These are phyloP conservation scores for Diaporthe aspalathi DNA, from an alignment of 2,329 filamentous ascomycete genomes.

Conservation along the genomic window DNA sequence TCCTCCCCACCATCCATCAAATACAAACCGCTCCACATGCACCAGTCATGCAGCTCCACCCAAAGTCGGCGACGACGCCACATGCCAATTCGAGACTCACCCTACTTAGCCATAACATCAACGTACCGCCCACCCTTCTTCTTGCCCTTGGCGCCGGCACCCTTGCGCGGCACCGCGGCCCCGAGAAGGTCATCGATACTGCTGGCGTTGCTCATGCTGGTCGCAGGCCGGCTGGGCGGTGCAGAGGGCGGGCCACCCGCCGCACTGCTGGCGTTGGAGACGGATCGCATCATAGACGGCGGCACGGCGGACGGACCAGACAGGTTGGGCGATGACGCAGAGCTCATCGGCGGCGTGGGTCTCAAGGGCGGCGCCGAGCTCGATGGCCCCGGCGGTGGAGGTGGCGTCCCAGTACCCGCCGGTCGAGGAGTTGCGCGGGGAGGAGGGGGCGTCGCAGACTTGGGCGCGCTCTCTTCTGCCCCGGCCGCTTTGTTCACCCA, in stretches of 20 bases:
- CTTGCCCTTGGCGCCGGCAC: slow-evolving; percentile 74
- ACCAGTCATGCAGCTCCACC: not conserved
- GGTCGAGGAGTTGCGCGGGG: slow-evolving; percentile 72
- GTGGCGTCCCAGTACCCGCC: slow-evolving; percentile 59
- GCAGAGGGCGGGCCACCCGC: slow-evolving; percentile 53
- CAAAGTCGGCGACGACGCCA: not conserved
- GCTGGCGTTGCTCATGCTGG: slow-evolving; percentile 89
- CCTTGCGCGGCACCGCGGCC: slow-evolving; percentile 76
- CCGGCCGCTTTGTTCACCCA: slow-evolving; percentile 98
- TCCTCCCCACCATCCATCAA: not conserved
- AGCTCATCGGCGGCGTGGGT: slow-evolving; percentile 37
- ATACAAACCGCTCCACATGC: not conserved
- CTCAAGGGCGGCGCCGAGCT: slow-evolving; percentile 29
- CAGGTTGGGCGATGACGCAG: slow-evolving; percentile 40
- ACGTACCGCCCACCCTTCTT: slow-evolving; percentile 85
- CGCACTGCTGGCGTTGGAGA: slow-evolving; percentile 57
- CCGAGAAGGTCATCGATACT: slow-evolving; percentile 94
- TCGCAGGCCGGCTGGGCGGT: slow-evolving; percentile 78
- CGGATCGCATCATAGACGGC: slow-evolving; percentile 60
- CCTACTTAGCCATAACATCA: slow-evolving; percentile 88
- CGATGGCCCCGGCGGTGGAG: slow-evolving; percentile 58
- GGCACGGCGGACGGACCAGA: slow-evolving; percentile 48
- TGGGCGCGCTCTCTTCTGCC: slow-evolving; percentile 68
- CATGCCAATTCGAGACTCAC: not conserved
- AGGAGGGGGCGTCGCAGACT: slow-evolving; percentile 80